phyloP scores from a whole-genome alignment of 768 basidiomycete species.

The Russula virescens region DNA sequence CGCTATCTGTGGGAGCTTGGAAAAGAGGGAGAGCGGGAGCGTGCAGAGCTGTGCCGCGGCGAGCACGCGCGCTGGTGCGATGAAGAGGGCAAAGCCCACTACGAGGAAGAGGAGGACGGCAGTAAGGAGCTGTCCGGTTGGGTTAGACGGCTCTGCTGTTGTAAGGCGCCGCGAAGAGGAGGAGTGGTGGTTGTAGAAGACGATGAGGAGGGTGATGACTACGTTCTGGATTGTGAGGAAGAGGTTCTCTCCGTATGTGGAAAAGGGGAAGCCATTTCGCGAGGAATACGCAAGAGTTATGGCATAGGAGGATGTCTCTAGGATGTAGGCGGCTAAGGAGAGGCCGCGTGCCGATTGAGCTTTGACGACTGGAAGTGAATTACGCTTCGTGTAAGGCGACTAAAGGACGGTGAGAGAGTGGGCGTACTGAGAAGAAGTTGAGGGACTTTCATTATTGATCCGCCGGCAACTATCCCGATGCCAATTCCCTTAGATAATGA shows the following conservation, averaged over 20 bases:
- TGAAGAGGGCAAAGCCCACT: slow-evolving; percentile 39
- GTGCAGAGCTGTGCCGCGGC: slow-evolving; percentile 76
- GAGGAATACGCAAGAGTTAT: slow-evolving; percentile 86
- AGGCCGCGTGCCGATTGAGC: slow-evolving; percentile 81
- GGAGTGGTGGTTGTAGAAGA: slow-evolving; percentile 52
- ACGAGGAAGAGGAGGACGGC: slow-evolving; percentile 33
- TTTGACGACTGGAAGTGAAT: slow-evolving; percentile 47
- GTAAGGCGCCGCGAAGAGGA: slow-evolving; percentile 26
- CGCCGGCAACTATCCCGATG: slow-evolving; percentile 86
- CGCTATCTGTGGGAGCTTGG: slow-evolving; percentile 90
- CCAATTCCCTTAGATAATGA: slow-evolving; percentile 90
- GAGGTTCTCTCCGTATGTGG: slow-evolving; percentile 95
- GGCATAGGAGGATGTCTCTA: slow-evolving; percentile 88
- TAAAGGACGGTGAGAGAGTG: not conserved
- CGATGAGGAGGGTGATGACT: slow-evolving; percentile 82
- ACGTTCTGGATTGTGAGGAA: slow-evolving; percentile 90
- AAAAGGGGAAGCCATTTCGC: slow-evolving; percentile 85
- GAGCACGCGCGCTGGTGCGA: slow-evolving; percentile 45
- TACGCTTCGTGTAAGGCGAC: not conserved
- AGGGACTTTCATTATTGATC: slow-evolving; percentile 93
- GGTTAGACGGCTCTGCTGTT: slow-evolving; percentile 17
- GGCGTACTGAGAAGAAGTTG: slow-evolving; percentile 80
- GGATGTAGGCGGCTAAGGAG: slow-evolving; percentile 77
- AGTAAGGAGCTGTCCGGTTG: slow-evolving; percentile 31
- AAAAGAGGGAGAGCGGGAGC: slow-evolving; percentile 85